phyloP scores from a whole-genome alignment of 2,329 filamentous ascomycete species.

The Whalleya microplaca region DNA sequence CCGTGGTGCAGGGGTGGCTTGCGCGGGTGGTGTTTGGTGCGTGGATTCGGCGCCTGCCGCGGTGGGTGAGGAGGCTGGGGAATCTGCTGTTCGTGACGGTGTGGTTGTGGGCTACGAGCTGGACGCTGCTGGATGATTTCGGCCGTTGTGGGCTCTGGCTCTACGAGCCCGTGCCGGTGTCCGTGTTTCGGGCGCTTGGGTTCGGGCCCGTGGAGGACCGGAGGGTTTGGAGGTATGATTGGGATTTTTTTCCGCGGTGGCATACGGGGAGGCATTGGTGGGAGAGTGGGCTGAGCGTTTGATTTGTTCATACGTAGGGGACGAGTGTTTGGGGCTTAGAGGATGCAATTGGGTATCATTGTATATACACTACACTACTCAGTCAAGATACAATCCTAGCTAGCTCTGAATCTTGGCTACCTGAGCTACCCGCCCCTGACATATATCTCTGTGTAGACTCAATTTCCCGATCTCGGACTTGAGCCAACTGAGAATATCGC shows the following conservation, averaged over 20 bases:
- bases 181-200: conserved; percentile 67
- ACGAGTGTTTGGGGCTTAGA: no score
- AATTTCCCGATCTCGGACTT: conserved; percentile 49
- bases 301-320: conserved; percentile 8
- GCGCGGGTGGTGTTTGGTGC: conserved; percentile 1
- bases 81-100: conserved; percentile 65
- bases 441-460: conserved; percentile 39
- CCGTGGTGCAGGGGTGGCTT: conserved; percentile 58
- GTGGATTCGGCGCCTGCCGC: conserved; percentile 43
- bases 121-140: conserved; percentile 76
- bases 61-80: conserved; percentile 48
- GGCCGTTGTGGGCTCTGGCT: conserved; percentile 75
- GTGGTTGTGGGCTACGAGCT: conserved; percentile 72
- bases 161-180: conserved; percentile 80
- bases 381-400: neutral
- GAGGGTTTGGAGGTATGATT: conserved; percentile 59
- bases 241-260: conserved; percentile 56
- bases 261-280: conserved; percentile 67
- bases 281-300: conserved; percentile 48
- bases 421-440: conserved; percentile 29
- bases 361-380: neutral
- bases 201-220: conserved; percentile 63
- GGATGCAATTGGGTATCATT: conserved; percentile 9
- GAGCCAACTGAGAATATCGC: conserved; percentile 70
- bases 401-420: conserved; percentile 6